phyloP scores from a whole-genome alignment of 2,329 filamentous ascomycete species.

The Clarireedia paspali region DNA sequence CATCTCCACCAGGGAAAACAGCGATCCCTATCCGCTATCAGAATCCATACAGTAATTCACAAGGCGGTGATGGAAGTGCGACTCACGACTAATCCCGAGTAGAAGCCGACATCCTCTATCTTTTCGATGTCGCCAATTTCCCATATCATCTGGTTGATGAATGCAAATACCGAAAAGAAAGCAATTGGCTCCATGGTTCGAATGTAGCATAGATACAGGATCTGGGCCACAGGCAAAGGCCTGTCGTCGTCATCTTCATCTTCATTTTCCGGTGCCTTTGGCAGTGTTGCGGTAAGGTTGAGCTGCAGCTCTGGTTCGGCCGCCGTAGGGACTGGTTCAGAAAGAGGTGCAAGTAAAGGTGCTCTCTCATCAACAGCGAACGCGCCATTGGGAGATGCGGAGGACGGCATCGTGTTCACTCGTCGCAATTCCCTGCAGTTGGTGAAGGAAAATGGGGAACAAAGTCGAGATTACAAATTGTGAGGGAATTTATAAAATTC shows the following conservation, averaged over 20 bases:
- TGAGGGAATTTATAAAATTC: too few species aligned
- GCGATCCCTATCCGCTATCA: conserved; percentile 38
- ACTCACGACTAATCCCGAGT: conserved; percentile 59
- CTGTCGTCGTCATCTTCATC: conserved; percentile 30
- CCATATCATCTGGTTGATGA: conserved; percentile 70
- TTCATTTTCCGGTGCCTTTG: background rate
- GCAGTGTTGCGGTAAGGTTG: background rate
- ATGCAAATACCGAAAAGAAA: conserved; percentile 80
- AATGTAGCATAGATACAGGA: conserved; percentile 65
- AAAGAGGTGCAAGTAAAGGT: background rate
- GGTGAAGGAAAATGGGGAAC: too few species aligned
- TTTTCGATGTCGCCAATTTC: conserved; percentile 53
- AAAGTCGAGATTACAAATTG: too few species aligned
- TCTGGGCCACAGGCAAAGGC: conserved; percentile 54
- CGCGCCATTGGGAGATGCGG: background rate
- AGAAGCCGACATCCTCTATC: conserved; percentile 65
- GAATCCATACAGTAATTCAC: background rate
- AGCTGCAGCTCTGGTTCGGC: background rate
- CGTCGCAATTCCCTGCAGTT: too few species aligned
- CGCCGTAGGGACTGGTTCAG: background rate
- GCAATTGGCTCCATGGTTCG: conserved; percentile 68
- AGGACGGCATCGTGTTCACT: background rate
- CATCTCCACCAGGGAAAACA: conserved; percentile 72
- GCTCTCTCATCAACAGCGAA: background rate
- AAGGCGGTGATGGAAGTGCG: background rate